Conservation (phyloP, 176 grass and related monocot species). For the Coix lacrymajobi region DNA sequence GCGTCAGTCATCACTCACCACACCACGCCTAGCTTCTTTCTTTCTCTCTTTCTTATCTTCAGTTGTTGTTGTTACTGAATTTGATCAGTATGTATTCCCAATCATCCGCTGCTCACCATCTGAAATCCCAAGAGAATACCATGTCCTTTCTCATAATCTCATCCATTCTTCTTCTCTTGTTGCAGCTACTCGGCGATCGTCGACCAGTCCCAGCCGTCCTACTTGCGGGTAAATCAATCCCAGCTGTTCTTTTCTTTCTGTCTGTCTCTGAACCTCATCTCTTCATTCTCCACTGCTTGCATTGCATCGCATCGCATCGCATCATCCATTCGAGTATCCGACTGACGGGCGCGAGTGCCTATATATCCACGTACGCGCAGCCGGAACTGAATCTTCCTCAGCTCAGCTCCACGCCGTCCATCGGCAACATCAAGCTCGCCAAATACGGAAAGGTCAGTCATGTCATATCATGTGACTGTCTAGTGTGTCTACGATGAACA, state of each 20-base stretch:
- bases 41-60: neutral
- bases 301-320: no score
- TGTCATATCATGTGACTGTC: no score
- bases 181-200: slow-evolving; percentile 90
- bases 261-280: neutral
- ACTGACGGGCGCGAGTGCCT: neutral
- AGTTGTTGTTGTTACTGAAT: neutral
- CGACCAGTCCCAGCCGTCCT: slow-evolving; percentile 40
- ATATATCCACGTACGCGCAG: slow-evolving; percentile 48
- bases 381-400: slow-evolving; percentile 79
- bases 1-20: slow-evolving; percentile 39
- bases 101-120: neutral
- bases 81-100: neutral
- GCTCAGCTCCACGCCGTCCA: slow-evolving; percentile 47
- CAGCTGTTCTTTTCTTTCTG: neutral
- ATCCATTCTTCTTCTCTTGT: neutral
- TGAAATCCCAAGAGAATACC: neutral
- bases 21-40: neutral
- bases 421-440: slow-evolving; percentile 74
- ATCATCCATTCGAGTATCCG: no score
- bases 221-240: slow-evolving; percentile 31
- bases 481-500: no score
- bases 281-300: neutral
- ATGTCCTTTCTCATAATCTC: no score
- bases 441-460: slow-evolving; percentile 93